Evolutionary conservation across 192 early-diverging fungal genomes (phyloP).

Genomic region (Podochytrium sp.): DNA sequence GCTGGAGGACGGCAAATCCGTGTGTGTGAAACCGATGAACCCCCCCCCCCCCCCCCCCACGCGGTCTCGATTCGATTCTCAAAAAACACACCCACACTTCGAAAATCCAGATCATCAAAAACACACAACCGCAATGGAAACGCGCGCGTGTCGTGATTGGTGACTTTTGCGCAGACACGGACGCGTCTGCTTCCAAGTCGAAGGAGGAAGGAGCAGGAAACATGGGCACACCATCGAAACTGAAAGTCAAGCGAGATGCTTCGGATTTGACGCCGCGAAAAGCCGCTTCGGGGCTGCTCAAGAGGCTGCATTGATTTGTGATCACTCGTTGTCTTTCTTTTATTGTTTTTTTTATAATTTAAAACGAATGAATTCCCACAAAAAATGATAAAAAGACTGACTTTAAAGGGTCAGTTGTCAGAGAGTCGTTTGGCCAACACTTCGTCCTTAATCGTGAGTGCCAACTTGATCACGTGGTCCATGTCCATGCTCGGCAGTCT

Average conservation of each 20-base stretch:
- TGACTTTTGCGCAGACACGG: background rate
- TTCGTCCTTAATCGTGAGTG: slow-evolving; percentile 25
- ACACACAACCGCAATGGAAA: slow-evolving; percentile 7
- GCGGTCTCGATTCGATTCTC: too few relatives aligned
- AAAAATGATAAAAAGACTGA: background rate
- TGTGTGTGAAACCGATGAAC: too few relatives aligned
- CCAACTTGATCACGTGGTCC: slow-evolving; percentile 38
- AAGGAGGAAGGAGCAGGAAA: background rate
- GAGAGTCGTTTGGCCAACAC: slow-evolving; percentile 22
- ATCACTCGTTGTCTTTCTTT: background rate
- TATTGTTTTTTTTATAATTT: background rate
- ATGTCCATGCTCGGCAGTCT: slow-evolving; percentile 66
- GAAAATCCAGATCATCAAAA: background rate
- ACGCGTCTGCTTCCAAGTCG: background rate
- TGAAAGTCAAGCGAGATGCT: background rate
- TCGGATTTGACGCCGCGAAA: slow-evolving; percentile 18
- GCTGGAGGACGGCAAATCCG: too few relatives aligned
- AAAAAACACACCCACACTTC: too few relatives aligned
- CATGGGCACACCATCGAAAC: background rate
- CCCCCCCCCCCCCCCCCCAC: background rate
- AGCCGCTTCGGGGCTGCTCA: slow-evolving; percentile 5
- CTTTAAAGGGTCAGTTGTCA: background rate
- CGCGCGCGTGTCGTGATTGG: slow-evolving; percentile 2
- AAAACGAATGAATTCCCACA: background rate
- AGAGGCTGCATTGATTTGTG: background rate